phyloP scores from a whole-genome alignment of 148 eudicot species.

The Spergularia marina region DNA sequence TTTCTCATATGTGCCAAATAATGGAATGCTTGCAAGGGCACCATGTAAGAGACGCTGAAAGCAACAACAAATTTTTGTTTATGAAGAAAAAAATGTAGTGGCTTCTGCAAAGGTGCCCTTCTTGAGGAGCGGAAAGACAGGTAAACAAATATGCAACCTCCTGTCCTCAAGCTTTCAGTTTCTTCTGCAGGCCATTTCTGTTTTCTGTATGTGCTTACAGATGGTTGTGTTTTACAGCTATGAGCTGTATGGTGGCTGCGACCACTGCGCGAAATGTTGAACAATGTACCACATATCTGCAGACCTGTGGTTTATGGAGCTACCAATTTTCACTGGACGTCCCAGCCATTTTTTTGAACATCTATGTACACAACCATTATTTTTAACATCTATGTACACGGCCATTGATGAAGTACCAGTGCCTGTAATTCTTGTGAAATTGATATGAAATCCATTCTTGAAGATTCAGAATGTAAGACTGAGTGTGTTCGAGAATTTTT shows the following conservation, averaged over 20 bases:
- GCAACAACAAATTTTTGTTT: neutral
- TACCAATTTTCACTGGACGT: neutral
- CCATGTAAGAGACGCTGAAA: conserved; percentile 29
- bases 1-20: conserved; percentile 52
- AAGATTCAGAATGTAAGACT: too few relatives aligned
- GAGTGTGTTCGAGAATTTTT: too few relatives aligned
- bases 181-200: neutral
- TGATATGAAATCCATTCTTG: too few relatives aligned
- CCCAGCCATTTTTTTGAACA: too few relatives aligned
- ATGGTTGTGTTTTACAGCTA: neutral
- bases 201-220: neutral
- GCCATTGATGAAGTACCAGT: too few relatives aligned
- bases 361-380: too few relatives aligned
- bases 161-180: neutral
- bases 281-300: neutral
- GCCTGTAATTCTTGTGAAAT: too few relatives aligned
- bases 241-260: neutral
- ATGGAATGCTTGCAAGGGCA: conserved; percentile 30
- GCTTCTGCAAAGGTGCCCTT: neutral
- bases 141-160: neutral
- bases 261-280: neutral
- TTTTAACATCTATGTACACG: too few relatives aligned
- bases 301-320: neutral
- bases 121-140: neutral
- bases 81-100: neutral